Evolutionary conservation across 1,284 basidiomycete species (phyloP).

Genomic region (Thecaphora thlaspeos): DNA sequence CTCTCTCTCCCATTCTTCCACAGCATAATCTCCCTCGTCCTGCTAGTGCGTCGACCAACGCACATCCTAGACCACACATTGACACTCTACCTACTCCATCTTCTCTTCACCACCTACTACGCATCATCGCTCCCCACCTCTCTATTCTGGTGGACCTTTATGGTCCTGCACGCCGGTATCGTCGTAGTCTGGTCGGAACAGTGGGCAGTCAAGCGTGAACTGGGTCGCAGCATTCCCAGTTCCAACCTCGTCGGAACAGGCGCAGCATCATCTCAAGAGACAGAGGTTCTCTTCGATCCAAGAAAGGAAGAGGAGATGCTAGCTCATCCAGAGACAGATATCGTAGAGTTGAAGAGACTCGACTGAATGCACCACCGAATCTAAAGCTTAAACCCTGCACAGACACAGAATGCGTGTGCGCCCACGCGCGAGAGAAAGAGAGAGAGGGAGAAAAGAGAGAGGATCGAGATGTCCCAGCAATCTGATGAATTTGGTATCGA

Average conservation of each 20-base stretch:
- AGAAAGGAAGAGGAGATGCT: not conserved
- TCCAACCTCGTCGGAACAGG: slow-evolving; percentile 18
- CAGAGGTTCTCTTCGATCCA: not conserved
- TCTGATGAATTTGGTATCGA: too few species aligned
- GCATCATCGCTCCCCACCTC: slow-evolving; percentile 77
- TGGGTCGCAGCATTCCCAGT: slow-evolving; percentile 61
- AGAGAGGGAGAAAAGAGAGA: too few species aligned
- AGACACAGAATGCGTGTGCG: too few species aligned
- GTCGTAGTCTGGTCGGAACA: slow-evolving; percentile 84
- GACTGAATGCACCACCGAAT: too few species aligned
- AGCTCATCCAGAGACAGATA: too few species aligned
- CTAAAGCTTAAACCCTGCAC: too few species aligned
- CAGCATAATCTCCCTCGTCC: slow-evolving; percentile 76
- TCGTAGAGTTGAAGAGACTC: too few species aligned
- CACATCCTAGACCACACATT: slow-evolving; percentile 90
- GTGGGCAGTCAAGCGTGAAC: slow-evolving; percentile 82
- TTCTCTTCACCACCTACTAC: slow-evolving; percentile 89
- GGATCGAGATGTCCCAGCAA: too few species aligned
- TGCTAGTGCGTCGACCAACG: slow-evolving; percentile 82
- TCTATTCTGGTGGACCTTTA: slow-evolving; percentile 60
- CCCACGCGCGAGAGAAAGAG: too few species aligned
- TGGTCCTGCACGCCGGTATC: slow-evolving; percentile 69
- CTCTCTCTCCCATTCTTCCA: not conserved
- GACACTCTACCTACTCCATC: slow-evolving; percentile 84
- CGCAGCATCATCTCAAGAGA: slow-evolving; percentile 15